Percentiles rank a stretch among this genome's conserved stretches.
phyloP scores from a whole-genome alignment of 495 filamentous ascomycete species.

The Lasiosphaeris hirsuta region DNA sequence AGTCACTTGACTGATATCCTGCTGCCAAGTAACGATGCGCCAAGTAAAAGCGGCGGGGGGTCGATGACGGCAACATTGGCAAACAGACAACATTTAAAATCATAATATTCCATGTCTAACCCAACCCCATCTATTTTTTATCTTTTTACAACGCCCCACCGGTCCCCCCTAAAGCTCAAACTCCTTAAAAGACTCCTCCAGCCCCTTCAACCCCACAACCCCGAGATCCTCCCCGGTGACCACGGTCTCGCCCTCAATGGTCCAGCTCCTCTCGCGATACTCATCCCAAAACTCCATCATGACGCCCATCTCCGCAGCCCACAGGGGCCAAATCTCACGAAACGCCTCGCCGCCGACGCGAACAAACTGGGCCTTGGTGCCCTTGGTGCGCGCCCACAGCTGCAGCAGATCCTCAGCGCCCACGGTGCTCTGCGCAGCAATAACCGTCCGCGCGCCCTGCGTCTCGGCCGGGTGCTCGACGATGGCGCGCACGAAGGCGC shows the following conservation, averaged over 20 bases:
- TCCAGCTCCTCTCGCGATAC: conserved; percentile 32
- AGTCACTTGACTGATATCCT: too few species aligned
- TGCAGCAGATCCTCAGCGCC: conserved; percentile 36
- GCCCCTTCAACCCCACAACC: conserved; percentile 9
- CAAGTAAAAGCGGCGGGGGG: too few species aligned
- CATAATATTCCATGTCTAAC: background rate
- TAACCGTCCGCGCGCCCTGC: conserved; percentile 29
- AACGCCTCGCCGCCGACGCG: conserved; percentile 23
- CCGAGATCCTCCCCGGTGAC: conserved; percentile 18
- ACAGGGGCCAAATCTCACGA: conserved; percentile 34
- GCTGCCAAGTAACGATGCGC: too few species aligned
- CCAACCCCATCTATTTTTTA: background rate
- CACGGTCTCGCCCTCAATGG: conserved; percentile 17
- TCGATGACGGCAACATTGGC: too few species aligned
- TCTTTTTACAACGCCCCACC: background rate
- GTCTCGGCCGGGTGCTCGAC: conserved; percentile 36
- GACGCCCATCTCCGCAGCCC: conserved; percentile 36
- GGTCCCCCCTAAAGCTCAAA: conserved; percentile 1
- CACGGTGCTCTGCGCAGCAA: conserved; percentile 23
- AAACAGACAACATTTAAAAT: too few species aligned
- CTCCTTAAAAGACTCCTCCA: conserved; percentile 17
- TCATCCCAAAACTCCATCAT: conserved; percentile 42
- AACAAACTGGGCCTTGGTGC: conserved; percentile 26
- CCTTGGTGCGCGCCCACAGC: conserved; percentile 34
- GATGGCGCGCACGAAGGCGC: conserved; percentile 37